Conservation (phyloP, 495 filamentous ascomycete species). For the Elasticomyces elasticus region DNA sequence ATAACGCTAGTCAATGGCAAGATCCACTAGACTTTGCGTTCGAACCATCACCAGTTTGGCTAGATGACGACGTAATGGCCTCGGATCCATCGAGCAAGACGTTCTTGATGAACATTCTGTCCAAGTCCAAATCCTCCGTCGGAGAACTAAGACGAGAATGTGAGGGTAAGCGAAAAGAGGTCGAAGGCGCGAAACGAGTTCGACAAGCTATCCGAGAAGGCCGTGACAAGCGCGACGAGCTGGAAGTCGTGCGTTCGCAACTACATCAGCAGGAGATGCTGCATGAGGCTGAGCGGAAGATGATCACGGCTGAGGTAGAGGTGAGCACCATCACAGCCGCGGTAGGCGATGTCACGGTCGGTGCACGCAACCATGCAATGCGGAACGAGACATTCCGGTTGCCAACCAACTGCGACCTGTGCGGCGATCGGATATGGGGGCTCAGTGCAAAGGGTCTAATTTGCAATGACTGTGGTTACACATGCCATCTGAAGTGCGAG, state of each 20-base stretch:
- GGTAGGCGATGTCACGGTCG: constrained; percentile 83
- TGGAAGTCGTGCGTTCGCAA: constrained; percentile 62
- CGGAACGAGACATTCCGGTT: constrained; percentile 97
- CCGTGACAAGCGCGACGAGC: constrained; percentile 74
- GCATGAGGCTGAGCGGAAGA: constrained; percentile 77
- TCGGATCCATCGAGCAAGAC: constrained; percentile 76
- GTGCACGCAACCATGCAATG: constrained; percentile 91
- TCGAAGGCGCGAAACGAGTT: constrained; percentile 59
- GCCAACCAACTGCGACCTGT: constrained; percentile 94
- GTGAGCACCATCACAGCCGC: constrained; percentile 73
- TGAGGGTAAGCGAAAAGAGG: constrained; percentile 73
- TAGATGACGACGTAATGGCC: constrained; percentile 78
- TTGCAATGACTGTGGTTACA: constrained; percentile 92
- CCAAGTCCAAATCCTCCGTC: constrained; percentile 76
- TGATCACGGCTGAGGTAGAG: constrained; percentile 82
- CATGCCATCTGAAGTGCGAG: constrained; percentile 96
- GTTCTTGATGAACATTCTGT: constrained; percentile 81
- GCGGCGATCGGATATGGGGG: constrained; percentile 93
- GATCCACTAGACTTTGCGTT: constrained; percentile 79
- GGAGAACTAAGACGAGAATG: constrained; percentile 68
- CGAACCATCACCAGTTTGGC: constrained; percentile 94
- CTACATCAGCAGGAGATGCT: constrained; percentile 74
- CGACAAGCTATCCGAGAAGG: constrained; percentile 69
- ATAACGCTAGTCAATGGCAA: constrained; percentile 66
- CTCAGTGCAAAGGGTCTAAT: constrained; percentile 90